Base-by-base conservation (phyloP, 805 yeast genomes). In the Naumovozyma baii region DNA sequence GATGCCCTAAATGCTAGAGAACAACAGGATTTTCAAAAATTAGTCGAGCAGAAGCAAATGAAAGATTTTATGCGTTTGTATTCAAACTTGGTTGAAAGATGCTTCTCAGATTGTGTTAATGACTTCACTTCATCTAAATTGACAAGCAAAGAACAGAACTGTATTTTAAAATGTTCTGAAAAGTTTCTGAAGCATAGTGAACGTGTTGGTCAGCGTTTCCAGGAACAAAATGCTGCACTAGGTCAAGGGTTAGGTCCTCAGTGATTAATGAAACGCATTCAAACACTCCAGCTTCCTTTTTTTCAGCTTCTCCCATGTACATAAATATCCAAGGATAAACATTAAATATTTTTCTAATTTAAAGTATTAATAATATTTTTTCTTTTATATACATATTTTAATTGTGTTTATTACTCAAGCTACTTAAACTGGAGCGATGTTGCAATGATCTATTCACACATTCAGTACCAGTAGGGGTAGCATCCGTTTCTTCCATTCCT, bases 121-220 rank as follows among this genome's bases (percentile, higher is more conserved):
- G 98, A 92, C 65, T 90, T 92, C 78, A 92, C 99, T 42, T 86
- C 97, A 33, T 79, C 81, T 61, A 77, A 78, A 59, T 74, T 92
- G 61, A 80, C 95, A 46, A 64, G 78, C 56, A 85, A 83, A 70
- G 99, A 92, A 66, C 78, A 78, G 49, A 57, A 78, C 18, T 92
- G 99, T 69, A 76, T 92, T 46, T 70, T 77, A 72, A 83, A 83
- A 66, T 92, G 99, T 65, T 82, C 96, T 37, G 97, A 90, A 67
- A 92, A 92, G 73, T 92, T 92, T 77, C 75, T 92, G 70, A 92
- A 92, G 64, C 97, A 90, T 72, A 79, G 90, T 65, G 98, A 92
- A 70, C 81, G 99, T 64, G 95, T 92, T 42, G 99, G 98, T 34
- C 90, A 83, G 67, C 80, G 97, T 69, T 92, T 92, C 90, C 97